Base-by-base conservation (phyloP, 306 rosid genomes). In the Bauhinia variegata region DNA sequence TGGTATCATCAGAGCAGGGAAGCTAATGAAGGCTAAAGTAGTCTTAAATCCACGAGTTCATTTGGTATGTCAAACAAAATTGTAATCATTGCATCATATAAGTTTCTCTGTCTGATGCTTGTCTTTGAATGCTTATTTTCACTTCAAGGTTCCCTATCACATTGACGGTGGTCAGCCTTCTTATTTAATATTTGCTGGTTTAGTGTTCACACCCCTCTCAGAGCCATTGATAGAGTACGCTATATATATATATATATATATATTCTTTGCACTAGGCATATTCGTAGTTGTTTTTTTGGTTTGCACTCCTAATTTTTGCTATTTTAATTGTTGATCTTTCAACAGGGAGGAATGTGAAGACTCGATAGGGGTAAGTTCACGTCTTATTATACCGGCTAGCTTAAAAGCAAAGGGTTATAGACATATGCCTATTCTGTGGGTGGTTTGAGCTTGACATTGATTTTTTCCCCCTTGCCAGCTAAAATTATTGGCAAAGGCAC, bases 151-250 rank as follows among this genome's bases (percentile, higher is more conserved):
- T 77, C 97, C 99, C 46, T 90, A 70, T 77, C 91, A 90, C 78
- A 74, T 83, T 28, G 96, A 89, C 54, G 96, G 86, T 62, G 95
- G 91, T 59, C 97, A 85, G 74, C 97, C 97, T 62, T 90, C 99
- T 62, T 93, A 93, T 82, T 75, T 90, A 57, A 93, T 93, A 66
- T 90, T 73, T 82, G 96, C 97, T 16, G 97, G 97, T 60, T 88
- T 93, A 82, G 99, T 93, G 83, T 93, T 93, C 79, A 93, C 97
- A 62, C 99, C 97, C 46, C 97, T 93, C 55, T 93, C 99, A 4
- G 99, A 90, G 70, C 95, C 97, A 52, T 73, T 90, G 78, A 93
- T 93, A 34, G 99, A 86, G 99, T 93, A 93, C 57, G 97, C 74
- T 42, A 11, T 7, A 33, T 37, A n/a, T n/a, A n/a, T n/a, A n/a